A percentile compares a stretch with the other conserved stretches of the same genome.
Conservation (phyloP, 768 basidiomycete species). For the Lactifluus volemus region DNA sequence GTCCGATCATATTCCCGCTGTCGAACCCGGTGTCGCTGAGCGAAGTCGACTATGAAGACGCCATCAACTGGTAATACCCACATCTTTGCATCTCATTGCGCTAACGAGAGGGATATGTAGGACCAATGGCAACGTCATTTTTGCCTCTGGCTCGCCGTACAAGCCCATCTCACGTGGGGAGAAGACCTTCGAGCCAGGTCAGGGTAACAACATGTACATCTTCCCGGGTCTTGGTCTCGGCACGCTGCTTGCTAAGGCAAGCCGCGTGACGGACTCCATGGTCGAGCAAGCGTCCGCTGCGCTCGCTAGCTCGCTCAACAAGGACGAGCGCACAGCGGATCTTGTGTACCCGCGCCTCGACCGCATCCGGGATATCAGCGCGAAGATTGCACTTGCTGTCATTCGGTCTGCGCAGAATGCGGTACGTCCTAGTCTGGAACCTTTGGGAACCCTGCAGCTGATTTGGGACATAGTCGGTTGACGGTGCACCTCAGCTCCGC, state of each 20-base stretch:
- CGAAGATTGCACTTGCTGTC: conserved; percentile 61
- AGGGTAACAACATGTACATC: conserved; percentile 94
- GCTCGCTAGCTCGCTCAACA: conserved; percentile 61
- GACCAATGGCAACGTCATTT: conserved; percentile 61
- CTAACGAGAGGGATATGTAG: conserved; percentile 1
- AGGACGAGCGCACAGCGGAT: conserved; percentile 54
- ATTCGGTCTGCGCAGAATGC: conserved; percentile 75
- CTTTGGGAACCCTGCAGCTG: background rate
- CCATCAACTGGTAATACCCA: conserved; percentile 49
- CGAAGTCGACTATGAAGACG: conserved; percentile 73
- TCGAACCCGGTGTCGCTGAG: conserved; percentile 81
- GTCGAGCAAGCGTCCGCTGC: conserved; percentile 82
- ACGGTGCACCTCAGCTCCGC: conserved; percentile 36
- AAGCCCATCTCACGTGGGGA: conserved; percentile 49
- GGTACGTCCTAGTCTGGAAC: conserved; percentile 31
- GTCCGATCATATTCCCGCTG: conserved; percentile 88
- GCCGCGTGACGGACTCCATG: conserved; percentile 74
- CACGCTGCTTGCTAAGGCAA: conserved; percentile 62
- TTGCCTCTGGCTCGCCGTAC: conserved; percentile 88
- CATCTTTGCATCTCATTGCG: background rate
- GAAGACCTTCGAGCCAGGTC: conserved; percentile 62
- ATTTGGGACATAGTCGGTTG: conserved; percentile 20
- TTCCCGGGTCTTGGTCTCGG: conserved; percentile 75
- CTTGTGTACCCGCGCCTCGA: conserved; percentile 81
- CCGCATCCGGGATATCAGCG: conserved; percentile 80